Evolutionary conservation across 495 filamentous ascomycete genomes (phyloP).

Genomic region (Trichocladium antarcticum): DNA sequence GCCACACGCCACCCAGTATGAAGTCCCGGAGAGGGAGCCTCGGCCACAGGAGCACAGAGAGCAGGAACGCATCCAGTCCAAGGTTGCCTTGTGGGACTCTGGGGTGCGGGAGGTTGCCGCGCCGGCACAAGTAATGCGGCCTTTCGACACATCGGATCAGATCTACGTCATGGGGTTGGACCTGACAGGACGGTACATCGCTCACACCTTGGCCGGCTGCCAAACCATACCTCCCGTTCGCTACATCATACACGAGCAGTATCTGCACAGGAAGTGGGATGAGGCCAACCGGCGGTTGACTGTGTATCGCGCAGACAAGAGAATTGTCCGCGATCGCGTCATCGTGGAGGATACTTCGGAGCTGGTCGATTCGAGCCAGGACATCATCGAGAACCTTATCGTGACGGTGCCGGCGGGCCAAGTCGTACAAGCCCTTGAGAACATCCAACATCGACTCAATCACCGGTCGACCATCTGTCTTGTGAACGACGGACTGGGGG

Average conservation of each 20-base stretch:
- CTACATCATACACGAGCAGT: slow-evolving; percentile 21
- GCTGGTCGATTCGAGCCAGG: slow-evolving; percentile 27
- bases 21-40: no score
- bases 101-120: not conserved
- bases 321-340: slow-evolving; percentile 11
- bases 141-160: slow-evolving; percentile 18
- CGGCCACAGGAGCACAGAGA: not conserved
- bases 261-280: slow-evolving; percentile 17
- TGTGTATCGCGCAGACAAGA: slow-evolving; percentile 10
- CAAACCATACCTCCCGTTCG: slow-evolving; percentile 20
- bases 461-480: slow-evolving; percentile 65
- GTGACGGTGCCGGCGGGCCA: slow-evolving; percentile 52
- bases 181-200: slow-evolving; percentile 39
- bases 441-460: slow-evolving; percentile 55
- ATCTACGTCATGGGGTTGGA: slow-evolving; percentile 46
- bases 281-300: slow-evolving; percentile 15
- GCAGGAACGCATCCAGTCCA: slow-evolving; percentile 4
- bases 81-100: slow-evolving; percentile 7
- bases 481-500: slow-evolving; percentile 73
- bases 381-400: slow-evolving; percentile 60
- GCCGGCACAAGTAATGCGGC: not conserved
- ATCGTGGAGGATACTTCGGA: slow-evolving; percentile 10
- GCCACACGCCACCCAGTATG: no score
- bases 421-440: slow-evolving; percentile 44
- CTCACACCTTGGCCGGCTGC: slow-evolving; percentile 36